Evolutionary conservation across 2,329 filamentous ascomycete genomes (phyloP).

Genomic region (Phyllosticta capitalensis): DNA sequence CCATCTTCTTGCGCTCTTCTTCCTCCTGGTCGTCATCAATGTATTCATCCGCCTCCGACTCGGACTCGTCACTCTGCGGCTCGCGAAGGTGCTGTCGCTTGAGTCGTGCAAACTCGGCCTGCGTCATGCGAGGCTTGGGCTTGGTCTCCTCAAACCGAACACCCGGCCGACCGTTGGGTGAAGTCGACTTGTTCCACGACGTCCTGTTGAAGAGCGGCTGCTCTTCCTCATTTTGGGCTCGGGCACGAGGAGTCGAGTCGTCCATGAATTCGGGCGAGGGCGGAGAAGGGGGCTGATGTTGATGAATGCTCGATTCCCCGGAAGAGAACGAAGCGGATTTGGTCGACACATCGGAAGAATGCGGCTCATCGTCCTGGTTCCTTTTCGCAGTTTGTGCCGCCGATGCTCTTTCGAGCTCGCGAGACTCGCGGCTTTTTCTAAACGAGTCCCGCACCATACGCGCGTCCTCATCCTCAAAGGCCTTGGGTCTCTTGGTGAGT

Average conservation of each 20-base stretch:
- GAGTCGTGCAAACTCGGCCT: slow-evolving; percentile 6
- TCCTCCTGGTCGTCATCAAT: slow-evolving; percentile 11
- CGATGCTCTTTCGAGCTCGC: slow-evolving; percentile 1
- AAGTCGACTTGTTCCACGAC: not conserved
- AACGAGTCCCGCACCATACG: slow-evolving; percentile 21
- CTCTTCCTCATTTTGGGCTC: slow-evolving; percentile 4
- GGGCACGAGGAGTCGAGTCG: slow-evolving; percentile 6
- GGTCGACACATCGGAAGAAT: slow-evolving; percentile 8
- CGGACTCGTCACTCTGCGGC: slow-evolving; percentile 3
- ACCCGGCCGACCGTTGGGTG: not conserved
- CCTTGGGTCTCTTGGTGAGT: not conserved
- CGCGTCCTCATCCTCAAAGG: slow-evolving; percentile 22
- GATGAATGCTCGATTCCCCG: slow-evolving; percentile 3
- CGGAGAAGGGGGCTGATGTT: slow-evolving; percentile 2
- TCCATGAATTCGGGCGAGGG: slow-evolving; percentile 3
- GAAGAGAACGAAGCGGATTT: slow-evolving; percentile 9
- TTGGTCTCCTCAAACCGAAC: slow-evolving; percentile 5
- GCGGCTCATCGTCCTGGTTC: not conserved
- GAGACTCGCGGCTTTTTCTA: slow-evolving; percentile 7
- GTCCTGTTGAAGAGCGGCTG: slow-evolving; percentile 5
- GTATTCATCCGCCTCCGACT: slow-evolving; percentile 6
- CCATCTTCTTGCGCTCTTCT: slow-evolving; percentile 10
- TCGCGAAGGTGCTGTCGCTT: slow-evolving; percentile 6
- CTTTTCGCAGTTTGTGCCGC: not conserved
- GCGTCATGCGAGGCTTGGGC: slow-evolving; percentile 6